Evolutionary conservation across 441 rosid genomes (phyloP), one percentile per base, ranked within the genome.

Genomic region (Eruca vesicaria): DNA sequence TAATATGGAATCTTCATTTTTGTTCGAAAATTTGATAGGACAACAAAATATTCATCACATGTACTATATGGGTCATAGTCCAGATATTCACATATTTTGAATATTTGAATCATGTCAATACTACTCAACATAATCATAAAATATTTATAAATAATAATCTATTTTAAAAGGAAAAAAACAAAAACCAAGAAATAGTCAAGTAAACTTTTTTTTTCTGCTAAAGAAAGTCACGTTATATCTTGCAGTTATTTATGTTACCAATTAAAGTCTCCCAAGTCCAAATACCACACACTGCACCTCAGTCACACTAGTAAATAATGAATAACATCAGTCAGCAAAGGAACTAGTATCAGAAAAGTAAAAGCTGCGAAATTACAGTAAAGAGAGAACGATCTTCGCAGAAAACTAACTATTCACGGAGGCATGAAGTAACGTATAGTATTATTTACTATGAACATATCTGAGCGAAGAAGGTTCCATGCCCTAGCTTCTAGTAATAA

Each of bases 361-460:
- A 78, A 78, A 78, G 81, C 78, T 78, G 66, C 60, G 31, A 62
- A 48, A 38, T 63, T 71, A 43, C 66, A 53, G 56, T 73, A 38
- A 73, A 67, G 69, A 73, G 35, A 67, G 71, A 78, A 73, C 55
- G 78, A 66, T 78, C 71, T 78, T 61, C 66, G 33, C 71, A 63
- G 45, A 67, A 62, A 43, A 62, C 71, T 63, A 43, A 62, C 71
- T 63, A 73, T 72, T 53, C 66, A 78, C 61, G 53, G 55, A 52
- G 26, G 70, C 71, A 68, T 67, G 60, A 67, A 61, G 16, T 52
- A 12, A 15, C 45, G 32, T 20, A 55, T 21, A 55, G 31, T 10
- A 53, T 10, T 53, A 20, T 53, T 53, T 52, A 52, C 26, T 18
- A 3, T 18, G 12, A 19, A 43, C 55, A 2, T 35, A 57, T 75